Conservation (phyloP, 768 basidiomycete genomes). For the Favolaschia claudopus region DNA sequence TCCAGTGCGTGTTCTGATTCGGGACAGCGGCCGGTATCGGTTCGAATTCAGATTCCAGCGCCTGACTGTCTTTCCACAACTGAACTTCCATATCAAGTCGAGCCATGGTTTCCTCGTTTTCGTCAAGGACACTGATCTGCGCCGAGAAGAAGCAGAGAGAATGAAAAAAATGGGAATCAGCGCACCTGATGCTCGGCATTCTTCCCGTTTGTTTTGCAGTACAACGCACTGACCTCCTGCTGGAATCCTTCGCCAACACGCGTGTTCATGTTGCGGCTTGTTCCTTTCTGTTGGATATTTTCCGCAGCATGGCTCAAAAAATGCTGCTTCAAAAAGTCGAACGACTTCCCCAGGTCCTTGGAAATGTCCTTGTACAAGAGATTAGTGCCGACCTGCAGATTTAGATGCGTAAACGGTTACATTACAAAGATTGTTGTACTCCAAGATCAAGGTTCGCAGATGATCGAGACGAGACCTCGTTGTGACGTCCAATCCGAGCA, state of each 20-base stretch:
- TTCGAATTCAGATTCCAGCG: background rate
- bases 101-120: conserved; percentile 18
- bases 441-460: background rate
- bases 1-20: background rate
- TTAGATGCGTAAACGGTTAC: background rate
- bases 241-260: conserved; percentile 22
- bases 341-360: background rate
- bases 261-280: conserved; percentile 15
- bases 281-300: conserved; percentile 1
- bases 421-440: conserved; percentile 8
- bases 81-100: conserved; percentile 11
- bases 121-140: conserved; percentile 16
- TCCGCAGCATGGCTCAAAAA: conserved; percentile 4
- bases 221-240: conserved; percentile 7
- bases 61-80: conserved; percentile 1
- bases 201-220: conserved; percentile 11
- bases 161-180: background rate
- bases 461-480: background rate
- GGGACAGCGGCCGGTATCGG: background rate
- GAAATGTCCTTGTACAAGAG: conserved; percentile 3
- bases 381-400: background rate
- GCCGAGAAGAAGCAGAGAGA: background rate
- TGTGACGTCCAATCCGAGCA: conserved; percentile 9
- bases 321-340: conserved; percentile 15
- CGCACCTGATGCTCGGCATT: conserved; percentile 17